These are phyloP conservation scores for Xerocomellus chrysenteron DNA, from an alignment of 768 basidiomycete species.

Conservation along the genomic window DNA sequence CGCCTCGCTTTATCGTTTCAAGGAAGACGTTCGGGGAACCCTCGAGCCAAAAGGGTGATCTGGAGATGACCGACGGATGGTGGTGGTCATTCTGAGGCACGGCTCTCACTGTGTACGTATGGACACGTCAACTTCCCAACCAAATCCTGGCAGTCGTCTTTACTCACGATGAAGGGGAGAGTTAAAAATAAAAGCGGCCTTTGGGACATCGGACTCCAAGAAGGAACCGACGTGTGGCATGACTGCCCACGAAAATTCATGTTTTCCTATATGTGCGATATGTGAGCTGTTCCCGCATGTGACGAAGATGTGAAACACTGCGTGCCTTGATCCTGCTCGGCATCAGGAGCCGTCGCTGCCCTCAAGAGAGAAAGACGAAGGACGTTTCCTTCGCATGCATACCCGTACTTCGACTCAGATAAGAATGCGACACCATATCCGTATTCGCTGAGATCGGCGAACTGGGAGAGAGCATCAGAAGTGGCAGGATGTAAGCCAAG, in stretches of 20 bases:
- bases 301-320: neutral
- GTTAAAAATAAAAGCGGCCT: conserved; percentile 80
- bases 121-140: neutral
- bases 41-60: conserved; percentile 61
- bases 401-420: conserved; percentile 96
- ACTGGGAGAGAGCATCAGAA: conserved; percentile 44
- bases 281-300: neutral
- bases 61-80: conserved; percentile 26
- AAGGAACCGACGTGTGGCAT: conserved; percentile 88
- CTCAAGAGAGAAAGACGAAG: conserved; percentile 87
- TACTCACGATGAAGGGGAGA: conserved; percentile 69
- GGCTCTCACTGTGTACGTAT: conserved; percentile 22
- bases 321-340: conserved; percentile 85
- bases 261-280: conserved; percentile 50
- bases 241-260: conserved; percentile 86
- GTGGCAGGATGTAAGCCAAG: neutral
- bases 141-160: neutral
- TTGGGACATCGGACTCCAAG: conserved; percentile 86
- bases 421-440: conserved; percentile 94
- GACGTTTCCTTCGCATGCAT: conserved; percentile 80
- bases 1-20: conserved; percentile 94
- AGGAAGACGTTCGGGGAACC: conserved; percentile 82
- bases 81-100: conserved; percentile 13
- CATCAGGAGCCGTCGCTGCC: conserved; percentile 89
- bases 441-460: conserved; percentile 85